These are phyloP conservation scores for Penicillium ochrochloron DNA, from an alignment of 495 filamentous ascomycete genomes.

Conservation along the genomic window DNA sequence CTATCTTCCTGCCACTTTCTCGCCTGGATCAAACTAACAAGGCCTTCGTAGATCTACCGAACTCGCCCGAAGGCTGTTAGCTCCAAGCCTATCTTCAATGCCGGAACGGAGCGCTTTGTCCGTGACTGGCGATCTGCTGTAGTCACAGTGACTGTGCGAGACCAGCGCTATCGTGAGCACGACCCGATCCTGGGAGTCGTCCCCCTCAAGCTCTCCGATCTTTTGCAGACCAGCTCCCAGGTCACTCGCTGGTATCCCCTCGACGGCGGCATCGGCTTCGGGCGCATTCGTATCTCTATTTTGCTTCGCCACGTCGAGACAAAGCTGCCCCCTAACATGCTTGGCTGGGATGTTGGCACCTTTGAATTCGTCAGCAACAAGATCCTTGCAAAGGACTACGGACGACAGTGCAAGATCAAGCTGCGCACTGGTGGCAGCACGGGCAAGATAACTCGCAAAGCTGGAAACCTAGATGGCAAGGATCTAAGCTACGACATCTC, in stretches of 20 bases:
- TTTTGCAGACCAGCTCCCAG: constrained; percentile 84
- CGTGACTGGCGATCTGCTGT: constrained; percentile 90
- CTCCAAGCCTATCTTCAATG: constrained; percentile 94
- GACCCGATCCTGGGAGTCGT: constrained; percentile 94
- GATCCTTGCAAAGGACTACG: constrained; percentile 63
- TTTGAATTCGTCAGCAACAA: constrained; percentile 80
- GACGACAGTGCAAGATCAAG: constrained; percentile 65
- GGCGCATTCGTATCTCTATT: constrained; percentile 85
- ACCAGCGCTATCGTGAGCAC: constrained; percentile 86
- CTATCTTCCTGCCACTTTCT: neutral
- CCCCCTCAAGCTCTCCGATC: constrained; percentile 81
- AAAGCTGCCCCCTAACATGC: constrained; percentile 74
- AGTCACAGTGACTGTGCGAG: constrained; percentile 84
- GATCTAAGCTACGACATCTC: constrained; percentile 71
- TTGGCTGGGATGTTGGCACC: constrained; percentile 92
- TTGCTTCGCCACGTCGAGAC: constrained; percentile 87
- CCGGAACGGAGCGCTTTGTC: constrained; percentile 92
- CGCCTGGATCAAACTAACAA: neutral
- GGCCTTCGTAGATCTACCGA: constrained; percentile 65
- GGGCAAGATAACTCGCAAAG: constrained; percentile 63
- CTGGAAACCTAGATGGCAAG: constrained; percentile 63
- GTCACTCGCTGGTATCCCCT: constrained; percentile 72
- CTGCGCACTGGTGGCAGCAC: constrained; percentile 84
- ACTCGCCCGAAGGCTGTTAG: constrained; percentile 90
- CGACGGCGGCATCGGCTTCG: constrained; percentile 76